phyloP scores from a whole-genome alignment of 805 yeast genomes.

The Cyberlindnera samutprakarnensis region DNA sequence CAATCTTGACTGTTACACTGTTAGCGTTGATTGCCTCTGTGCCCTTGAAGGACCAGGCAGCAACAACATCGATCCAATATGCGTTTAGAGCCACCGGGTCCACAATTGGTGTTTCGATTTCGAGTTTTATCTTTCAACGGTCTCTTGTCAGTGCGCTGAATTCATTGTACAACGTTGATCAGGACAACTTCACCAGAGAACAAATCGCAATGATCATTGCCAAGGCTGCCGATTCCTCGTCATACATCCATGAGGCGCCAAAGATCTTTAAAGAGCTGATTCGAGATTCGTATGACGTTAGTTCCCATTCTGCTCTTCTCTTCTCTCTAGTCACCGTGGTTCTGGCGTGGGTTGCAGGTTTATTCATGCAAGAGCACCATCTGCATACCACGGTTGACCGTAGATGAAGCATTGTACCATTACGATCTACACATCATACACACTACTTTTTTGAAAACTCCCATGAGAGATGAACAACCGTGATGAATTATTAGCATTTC shows the following conservation, averaged over 20 bases:
- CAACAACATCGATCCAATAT: conserved; percentile 84
- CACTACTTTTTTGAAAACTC: too few species aligned
- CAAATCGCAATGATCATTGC: conserved; percentile 24
- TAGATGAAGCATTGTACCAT: too few species aligned
- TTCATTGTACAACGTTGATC: conserved; percentile 11
- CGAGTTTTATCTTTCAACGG: conserved; percentile 59
- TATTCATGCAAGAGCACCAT: conserved; percentile 48
- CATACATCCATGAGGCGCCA: conserved; percentile 43
- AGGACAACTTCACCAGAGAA: conserved; percentile 11
- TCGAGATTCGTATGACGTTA: conserved; percentile 37
- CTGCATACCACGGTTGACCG: conserved; percentile 44
- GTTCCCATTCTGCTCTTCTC: conserved; percentile 41
- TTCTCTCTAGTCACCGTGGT: conserved; percentile 35
- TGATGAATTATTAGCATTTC: too few species aligned
- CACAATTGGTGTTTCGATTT: conserved; percentile 70
- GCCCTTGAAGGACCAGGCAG: conserved; percentile 62
- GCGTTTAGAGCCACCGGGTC: conserved; percentile 84
- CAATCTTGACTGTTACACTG: conserved; percentile 61
- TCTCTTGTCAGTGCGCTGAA: conserved; percentile 28
- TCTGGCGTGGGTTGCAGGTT: conserved; percentile 33
- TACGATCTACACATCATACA: too few species aligned
- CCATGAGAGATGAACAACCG: too few species aligned
- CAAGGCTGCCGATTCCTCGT: conserved; percentile 43
- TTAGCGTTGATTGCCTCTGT: conserved; percentile 74
- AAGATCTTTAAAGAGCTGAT: conserved; percentile 31